These are phyloP conservation scores for Cutaneotrichosporon spelunceum DNA, from an alignment of 1,284 basidiomycete species.

Conservation along the genomic window DNA sequence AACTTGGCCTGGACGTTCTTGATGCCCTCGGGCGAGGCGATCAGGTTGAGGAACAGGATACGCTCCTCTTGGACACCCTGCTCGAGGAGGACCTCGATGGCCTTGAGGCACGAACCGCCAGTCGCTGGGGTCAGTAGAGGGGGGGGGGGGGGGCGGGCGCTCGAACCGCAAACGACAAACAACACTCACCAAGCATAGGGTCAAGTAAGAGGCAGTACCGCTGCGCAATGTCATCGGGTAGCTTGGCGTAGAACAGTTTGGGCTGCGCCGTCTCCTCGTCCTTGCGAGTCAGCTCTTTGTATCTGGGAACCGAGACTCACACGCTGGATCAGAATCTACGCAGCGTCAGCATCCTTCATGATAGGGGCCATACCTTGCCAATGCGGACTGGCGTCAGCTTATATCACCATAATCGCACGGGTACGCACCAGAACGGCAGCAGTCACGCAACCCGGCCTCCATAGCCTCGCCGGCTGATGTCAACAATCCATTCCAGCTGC, in stretches of 20 bases:
- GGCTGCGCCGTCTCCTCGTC: slow-evolving; percentile 88
- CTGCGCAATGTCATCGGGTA: slow-evolving; percentile 86
- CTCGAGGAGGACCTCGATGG: slow-evolving; percentile 87
- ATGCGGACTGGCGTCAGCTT: slow-evolving; percentile 43
- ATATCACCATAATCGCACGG: slow-evolving; percentile 17
- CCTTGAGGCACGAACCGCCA: slow-evolving; percentile 95
- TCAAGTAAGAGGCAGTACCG: slow-evolving; percentile 93
- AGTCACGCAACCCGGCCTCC: slow-evolving; percentile 91
- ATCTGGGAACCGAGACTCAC: not conserved
- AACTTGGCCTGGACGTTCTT: slow-evolving; percentile 74
- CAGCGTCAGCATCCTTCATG: slow-evolving; percentile 75
- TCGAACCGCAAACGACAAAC: not conserved
- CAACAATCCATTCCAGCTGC: slow-evolving; percentile 33
- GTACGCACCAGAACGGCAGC: slow-evolving; percentile 59
- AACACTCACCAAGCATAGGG: slow-evolving; percentile 85
- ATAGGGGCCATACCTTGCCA: slow-evolving; percentile 44
- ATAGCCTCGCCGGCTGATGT: slow-evolving; percentile 62
- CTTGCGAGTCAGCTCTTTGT: slow-evolving; percentile 53
- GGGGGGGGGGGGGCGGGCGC: no score
- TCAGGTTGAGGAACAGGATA: slow-evolving; percentile 95
- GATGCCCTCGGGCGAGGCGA: slow-evolving; percentile 88
- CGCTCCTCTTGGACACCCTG: slow-evolving; percentile 75
- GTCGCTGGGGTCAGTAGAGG: slow-evolving; percentile 65
- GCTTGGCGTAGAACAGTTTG: slow-evolving; percentile 78
- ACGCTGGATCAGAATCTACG: slow-evolving; percentile 47